Conservation (phyloP, 2,329 filamentous ascomycete species). For the Macrophomina phaseolina region DNA sequence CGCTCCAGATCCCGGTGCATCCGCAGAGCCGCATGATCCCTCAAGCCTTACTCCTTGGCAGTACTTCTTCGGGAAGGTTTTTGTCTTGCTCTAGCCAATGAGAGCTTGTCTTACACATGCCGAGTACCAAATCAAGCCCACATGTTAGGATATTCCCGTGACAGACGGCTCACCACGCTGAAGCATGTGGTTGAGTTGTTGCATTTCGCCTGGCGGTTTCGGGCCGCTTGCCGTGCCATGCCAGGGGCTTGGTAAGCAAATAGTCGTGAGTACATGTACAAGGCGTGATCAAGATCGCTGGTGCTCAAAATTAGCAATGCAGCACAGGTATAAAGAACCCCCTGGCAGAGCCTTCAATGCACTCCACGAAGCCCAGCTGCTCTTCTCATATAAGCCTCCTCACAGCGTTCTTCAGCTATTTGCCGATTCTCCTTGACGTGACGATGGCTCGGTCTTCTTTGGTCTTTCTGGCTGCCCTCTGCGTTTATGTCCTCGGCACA, state of each 20-base stretch:
- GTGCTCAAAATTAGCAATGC: neutral
- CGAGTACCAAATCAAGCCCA: too few relatives aligned
- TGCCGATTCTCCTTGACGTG: neutral
- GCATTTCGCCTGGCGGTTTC: neutral
- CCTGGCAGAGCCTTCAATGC: neutral
- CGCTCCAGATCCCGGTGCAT: neutral
- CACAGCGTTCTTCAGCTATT: neutral
- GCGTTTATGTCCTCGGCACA: neutral
- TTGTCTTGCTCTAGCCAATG: neutral
- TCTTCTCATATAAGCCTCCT: neutral
- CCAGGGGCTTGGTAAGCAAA: too few relatives aligned
- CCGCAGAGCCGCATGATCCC: neutral
- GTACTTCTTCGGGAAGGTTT: neutral
- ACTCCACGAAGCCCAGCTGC: neutral
- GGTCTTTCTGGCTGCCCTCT: neutral
- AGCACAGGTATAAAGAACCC: too few relatives aligned
- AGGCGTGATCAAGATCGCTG: neutral
- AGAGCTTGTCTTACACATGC: neutral
- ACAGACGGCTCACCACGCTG: neutral
- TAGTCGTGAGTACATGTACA: too few relatives aligned
- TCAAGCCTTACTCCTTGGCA: neutral
- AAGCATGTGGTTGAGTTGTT: neutral
- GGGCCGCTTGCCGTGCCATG: neutral
- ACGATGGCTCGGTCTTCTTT: neutral
- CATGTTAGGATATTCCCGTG: neutral